Base-by-base conservation (phyloP, 441 rosid genomes). In the Adansonia grandidieri region DNA sequence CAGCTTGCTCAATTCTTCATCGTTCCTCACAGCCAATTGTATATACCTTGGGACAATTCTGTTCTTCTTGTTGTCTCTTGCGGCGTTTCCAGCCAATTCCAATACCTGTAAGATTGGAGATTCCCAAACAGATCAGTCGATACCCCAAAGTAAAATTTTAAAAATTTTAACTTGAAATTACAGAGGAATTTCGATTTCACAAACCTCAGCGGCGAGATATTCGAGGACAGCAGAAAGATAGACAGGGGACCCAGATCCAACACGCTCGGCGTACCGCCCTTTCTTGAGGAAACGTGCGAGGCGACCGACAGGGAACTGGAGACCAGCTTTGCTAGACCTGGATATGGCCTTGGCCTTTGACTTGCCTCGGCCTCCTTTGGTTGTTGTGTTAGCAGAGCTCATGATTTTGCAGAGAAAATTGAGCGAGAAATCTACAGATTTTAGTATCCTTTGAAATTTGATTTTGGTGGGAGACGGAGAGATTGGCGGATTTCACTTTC, bases 301-400 rank as follows among this genome's bases (percentile, higher is more conserved):
- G 37, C 90, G 88, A 64, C 90, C 88, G 1, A 87, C 86, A 28
- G 89, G 88, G 53, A 87, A 87, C 80, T 87, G 88, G 42, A 87
- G 84, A 22, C 89, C 89, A 3, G 89, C 89, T 56, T 85, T 87
- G 6, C 78, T 81, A 28, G 90, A 87, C 54, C 85, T 78, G 42
- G 87, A 80, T 5, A 85, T 80, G 15, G 90, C 69, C 57, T 86
- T 88, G 24, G 82, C 4, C 82, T 77, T 86, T 67, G 84, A 70
- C 78, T 80, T 83, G 54, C 91, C 91, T 48, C 89, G 75, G 80
- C 88, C 89, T 10, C 89, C 87, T 81, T 85, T 86, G 47, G 57
- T 47, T 45, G 37, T 3, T 47, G 56, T 40, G 2, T 56, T 40
- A 11, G 71, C 71, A 4, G 19, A 68, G 62, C 84, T 83, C 86